Evolutionary conservation across 768 basidiomycete species (phyloP).

Genomic region (Lactifluus pinguis): DNA sequence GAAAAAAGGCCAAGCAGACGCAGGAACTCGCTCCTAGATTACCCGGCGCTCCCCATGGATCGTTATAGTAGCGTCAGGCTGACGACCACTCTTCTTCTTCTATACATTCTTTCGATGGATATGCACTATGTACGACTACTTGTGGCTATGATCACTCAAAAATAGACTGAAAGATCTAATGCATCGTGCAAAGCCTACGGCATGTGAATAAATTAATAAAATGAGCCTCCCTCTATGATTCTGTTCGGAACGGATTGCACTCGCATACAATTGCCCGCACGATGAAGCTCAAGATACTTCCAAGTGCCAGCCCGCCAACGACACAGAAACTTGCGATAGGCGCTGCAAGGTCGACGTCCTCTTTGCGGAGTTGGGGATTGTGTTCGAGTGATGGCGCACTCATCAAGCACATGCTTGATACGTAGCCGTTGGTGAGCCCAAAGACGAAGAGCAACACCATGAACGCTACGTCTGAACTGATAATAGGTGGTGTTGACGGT

Average conservation of each 20-base stretch:
- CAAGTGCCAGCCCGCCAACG: conserved; percentile 64
- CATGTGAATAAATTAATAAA: neutral
- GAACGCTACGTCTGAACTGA: conserved; percentile 71
- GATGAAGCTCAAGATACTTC: conserved; percentile 75
- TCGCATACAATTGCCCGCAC: conserved; percentile 59
- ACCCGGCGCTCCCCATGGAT: conserved; percentile 38
- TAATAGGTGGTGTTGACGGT: conserved; percentile 28
- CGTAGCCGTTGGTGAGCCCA: conserved; percentile 75
- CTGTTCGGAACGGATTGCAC: conserved; percentile 58
- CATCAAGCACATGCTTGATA: conserved; percentile 75
- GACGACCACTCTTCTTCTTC: neutral
- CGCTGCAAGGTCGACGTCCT: conserved; percentile 81
- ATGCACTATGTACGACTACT: neutral
- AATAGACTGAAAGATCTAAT: neutral
- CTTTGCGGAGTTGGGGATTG: conserved; percentile 58
- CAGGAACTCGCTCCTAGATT: conserved; percentile 64
- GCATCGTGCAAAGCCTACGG: neutral
- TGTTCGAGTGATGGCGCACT: conserved; percentile 72
- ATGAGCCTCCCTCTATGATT: neutral
- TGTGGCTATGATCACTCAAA: neutral
- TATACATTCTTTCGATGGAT: neutral
- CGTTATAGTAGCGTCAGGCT: neutral
- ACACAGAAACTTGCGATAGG: conserved; percentile 73
- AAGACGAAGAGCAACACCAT: conserved; percentile 65
- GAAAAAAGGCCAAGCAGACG: conserved; percentile 54